Evolutionary conservation across 108 stramenopile species (phyloP).

Genomic region (Skeletonema tropicum): DNA sequence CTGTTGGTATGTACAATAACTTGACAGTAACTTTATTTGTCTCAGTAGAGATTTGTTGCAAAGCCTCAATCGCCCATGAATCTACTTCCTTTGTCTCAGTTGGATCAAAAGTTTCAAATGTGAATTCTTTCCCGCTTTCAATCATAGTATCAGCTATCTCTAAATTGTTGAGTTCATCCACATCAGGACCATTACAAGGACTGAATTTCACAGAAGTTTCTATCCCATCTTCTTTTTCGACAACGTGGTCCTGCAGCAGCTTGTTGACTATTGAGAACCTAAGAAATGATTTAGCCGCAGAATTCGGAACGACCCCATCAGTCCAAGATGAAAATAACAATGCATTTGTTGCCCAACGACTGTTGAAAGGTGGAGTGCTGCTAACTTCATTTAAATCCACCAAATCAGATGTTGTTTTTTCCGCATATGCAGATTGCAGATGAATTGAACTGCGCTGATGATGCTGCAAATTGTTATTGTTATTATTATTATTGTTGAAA

Average conservation of each 20-base stretch:
- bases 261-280: constrained; percentile 53
- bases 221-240: constrained; percentile 41
- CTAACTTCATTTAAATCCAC: neutral
- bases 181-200: constrained; percentile 79
- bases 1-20: constrained; percentile 88
- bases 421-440: too few relatives aligned
- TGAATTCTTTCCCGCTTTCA: constrained; percentile 10
- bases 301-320: constrained; percentile 64
- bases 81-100: constrained; percentile 3
- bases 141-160: constrained; percentile 43
- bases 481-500: neutral
- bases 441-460: neutral
- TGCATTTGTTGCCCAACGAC: constrained; percentile 31
- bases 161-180: constrained; percentile 48
- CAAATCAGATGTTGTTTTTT: neutral
- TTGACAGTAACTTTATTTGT: constrained; percentile 36
- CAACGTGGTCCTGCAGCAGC: constrained; percentile 47
- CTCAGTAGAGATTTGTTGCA: constrained; percentile 11
- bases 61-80: constrained; percentile 25
- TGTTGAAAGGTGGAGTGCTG: neutral
- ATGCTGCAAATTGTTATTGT: neutral
- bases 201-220: constrained; percentile 60
- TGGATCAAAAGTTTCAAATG: neutral
- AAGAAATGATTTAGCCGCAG: constrained; percentile 59
- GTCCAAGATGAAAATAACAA: constrained; percentile 78